Percentiles rank a stretch among this genome's conserved stretches.
Evolutionary conservation across 176 grass and related monocot species (phyloP).

Genomic region (Rhynchospora pubera): DNA sequence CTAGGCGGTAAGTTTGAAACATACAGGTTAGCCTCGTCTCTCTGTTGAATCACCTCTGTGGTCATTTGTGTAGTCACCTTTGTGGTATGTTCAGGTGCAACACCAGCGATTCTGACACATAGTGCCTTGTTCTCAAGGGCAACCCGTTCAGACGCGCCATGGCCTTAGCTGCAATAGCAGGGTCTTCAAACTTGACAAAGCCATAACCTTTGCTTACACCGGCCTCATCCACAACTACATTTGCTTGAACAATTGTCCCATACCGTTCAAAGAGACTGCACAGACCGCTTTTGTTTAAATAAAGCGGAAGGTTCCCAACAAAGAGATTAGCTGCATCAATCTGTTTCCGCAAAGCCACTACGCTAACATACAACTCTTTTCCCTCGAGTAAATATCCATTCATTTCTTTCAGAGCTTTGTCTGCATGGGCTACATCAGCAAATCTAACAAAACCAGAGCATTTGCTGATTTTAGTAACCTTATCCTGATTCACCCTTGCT

Average conservation of each 20-base stretch:
- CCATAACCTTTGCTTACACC: constrained; percentile 67
- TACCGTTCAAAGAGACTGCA: constrained; percentile 44
- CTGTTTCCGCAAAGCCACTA: constrained; percentile 29
- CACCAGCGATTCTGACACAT: constrained; percentile 32
- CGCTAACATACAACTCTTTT: constrained; percentile 43
- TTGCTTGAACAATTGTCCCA: constrained; percentile 45
- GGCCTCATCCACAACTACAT: constrained; percentile 35
- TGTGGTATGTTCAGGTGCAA: not conserved
- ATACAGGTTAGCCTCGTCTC: constrained; percentile 53
- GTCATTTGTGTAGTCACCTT: not conserved
- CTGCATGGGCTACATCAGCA: constrained; percentile 29
- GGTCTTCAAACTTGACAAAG: constrained; percentile 52
- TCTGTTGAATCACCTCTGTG: constrained; percentile 32
- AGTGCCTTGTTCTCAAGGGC: constrained; percentile 38
- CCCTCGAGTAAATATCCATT: constrained; percentile 59
- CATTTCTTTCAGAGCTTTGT: constrained; percentile 33
- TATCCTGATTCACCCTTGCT: constrained; percentile 1
- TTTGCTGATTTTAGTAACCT: constrained; percentile 2
- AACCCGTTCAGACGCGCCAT: constrained; percentile 39
- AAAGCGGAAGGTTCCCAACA: constrained; percentile 37
- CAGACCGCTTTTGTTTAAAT: constrained; percentile 35
- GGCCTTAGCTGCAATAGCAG: constrained; percentile 35
- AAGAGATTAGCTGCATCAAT: constrained; percentile 54
- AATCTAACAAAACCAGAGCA: constrained; percentile 57
- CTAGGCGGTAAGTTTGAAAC: constrained; percentile 38